Percentiles rank a stretch among this genome's conserved stretches.
Conservation (phyloP, 805 yeast species). For the Torulaspora indica region DNA sequence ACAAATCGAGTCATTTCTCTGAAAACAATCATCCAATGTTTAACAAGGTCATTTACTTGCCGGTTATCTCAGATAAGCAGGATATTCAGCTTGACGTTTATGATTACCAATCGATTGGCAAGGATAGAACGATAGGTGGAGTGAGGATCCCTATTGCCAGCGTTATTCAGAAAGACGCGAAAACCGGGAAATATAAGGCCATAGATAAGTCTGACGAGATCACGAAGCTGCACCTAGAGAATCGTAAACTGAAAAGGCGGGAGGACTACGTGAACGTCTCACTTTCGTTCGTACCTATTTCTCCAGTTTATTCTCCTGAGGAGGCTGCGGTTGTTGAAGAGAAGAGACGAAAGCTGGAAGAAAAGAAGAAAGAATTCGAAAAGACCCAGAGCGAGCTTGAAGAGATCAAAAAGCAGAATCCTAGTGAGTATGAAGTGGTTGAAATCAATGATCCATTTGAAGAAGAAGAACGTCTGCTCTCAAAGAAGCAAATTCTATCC, state of each 20-base stretch:
- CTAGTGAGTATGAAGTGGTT: conserved; percentile 63
- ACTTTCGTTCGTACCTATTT: conserved; percentile 59
- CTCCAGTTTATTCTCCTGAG: conserved; percentile 56
- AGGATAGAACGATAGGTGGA: conserved; percentile 61
- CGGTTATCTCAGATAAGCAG: conserved; percentile 58
- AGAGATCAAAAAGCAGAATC: conserved; percentile 50
- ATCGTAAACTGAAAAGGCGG: conserved; percentile 40
- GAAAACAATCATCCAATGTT: conserved; percentile 54
- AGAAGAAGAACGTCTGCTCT: conserved; percentile 28
- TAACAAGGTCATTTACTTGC: conserved; percentile 55
- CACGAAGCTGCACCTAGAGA: conserved; percentile 33
- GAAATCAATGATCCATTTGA: conserved; percentile 43
- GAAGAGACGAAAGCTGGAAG: conserved; percentile 39
- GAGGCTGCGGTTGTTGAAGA: conserved; percentile 48
- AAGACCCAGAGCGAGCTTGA: conserved; percentile 48
- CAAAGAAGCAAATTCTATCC: conserved; percentile 43
- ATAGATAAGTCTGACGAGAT: conserved; percentile 49
- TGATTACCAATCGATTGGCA: conserved; percentile 62
- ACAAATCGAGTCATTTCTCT: conserved; percentile 50
- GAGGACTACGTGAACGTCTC: conserved; percentile 52
- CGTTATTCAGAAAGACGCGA: conserved; percentile 39
- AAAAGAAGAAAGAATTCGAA: conserved; percentile 37
- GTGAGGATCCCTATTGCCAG: conserved; percentile 48
- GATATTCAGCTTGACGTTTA: conserved; percentile 52
- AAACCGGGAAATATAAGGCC: conserved; percentile 43